phyloP scores from a whole-genome alignment of 140 eudicot species.

The Oenanthe javanica region DNA sequence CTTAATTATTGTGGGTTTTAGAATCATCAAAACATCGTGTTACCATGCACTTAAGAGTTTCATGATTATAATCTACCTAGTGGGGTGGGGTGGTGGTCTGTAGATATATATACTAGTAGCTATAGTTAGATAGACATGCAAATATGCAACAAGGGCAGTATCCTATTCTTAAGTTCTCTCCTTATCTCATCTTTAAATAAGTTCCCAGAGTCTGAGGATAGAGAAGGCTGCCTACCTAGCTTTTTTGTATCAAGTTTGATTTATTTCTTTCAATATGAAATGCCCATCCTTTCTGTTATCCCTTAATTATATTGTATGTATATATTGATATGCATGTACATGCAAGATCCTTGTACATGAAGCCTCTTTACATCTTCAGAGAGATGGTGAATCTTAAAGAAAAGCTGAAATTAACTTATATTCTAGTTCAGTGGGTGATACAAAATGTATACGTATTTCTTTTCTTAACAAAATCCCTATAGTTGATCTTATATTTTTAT shows the following conservation, averaged over 20 bases:
- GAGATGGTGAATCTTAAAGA: background rate
- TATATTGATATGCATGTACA: background rate
- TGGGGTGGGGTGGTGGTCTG: background rate
- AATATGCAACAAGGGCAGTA: background rate
- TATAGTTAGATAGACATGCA: background rate
- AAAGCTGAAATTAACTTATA: background rate
- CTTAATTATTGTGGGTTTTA: background rate
- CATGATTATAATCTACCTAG: background rate
- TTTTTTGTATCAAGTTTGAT: background rate
- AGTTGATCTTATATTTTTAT: too few relatives aligned
- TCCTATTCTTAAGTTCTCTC: background rate
- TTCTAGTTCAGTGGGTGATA: background rate
- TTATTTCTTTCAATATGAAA: background rate
- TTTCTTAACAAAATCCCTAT: too few relatives aligned
- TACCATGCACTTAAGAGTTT: constrained; percentile 3
- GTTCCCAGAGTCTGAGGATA: constrained; percentile 12
- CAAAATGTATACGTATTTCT: too few relatives aligned
- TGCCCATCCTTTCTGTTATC: background rate
- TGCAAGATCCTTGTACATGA: background rate
- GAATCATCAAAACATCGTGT: constrained; percentile 4
- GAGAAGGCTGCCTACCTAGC: background rate
- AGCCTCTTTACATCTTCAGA: background rate
- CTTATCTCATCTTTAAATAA: background rate
- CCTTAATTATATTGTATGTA: background rate
- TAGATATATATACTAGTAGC: background rate